Evolutionary conservation across 139 green algal genomes (phyloP), one percentile per base, ranked within the genome.

Genomic region (Micromonas commoda): DNA sequence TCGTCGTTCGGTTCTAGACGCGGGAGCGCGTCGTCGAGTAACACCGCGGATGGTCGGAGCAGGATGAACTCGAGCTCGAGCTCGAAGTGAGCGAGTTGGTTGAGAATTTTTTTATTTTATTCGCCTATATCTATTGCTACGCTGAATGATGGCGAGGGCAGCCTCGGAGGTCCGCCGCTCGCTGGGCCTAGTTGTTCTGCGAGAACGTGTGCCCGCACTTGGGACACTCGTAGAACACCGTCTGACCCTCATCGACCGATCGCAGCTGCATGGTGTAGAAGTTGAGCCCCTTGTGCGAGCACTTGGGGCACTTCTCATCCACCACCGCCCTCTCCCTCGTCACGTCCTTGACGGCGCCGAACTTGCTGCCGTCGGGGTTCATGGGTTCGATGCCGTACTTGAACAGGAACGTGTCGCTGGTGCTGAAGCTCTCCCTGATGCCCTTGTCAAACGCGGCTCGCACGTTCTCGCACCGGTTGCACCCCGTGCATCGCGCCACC

Each of bases 181-280:
- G n/a, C n/a, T n/a, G n/a, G n/a, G n/a, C n/a, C n/a, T n/a, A 74
- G 29, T 71, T 77, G 51, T 77, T 77, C 65, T 73, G 51, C 2
- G 51, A 71, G 60, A 82, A 77, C 45, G 57, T 82, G 71, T 82
- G 78, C 20, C 19, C 38, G 68, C 85, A 89, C 76, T 89, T 88
- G 6, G 70, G n/a, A 60, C 85, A 89, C 73, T 89, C 85, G 66
- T 88, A 89, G 70, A 89, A 89, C 1, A 89, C 85, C 13, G 85
- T 89, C 74, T 89, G 85, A 13, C 85, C 85, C 78, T 89, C 85
- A n/a, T 89, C 85, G 61, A 78, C 85, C 4, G 76, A 85, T 23
- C 85, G 84, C 37, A 89, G 67, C 85, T 89, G 83, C 79, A 88
- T 81, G 1, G 85, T 89, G 71, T 89, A 89, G 51, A 86, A 89